Evolutionary conservation across 495 filamentous ascomycete species (phyloP), one percentile per base, ranked within the genome.

Genomic region (Echria macrotheca): DNA sequence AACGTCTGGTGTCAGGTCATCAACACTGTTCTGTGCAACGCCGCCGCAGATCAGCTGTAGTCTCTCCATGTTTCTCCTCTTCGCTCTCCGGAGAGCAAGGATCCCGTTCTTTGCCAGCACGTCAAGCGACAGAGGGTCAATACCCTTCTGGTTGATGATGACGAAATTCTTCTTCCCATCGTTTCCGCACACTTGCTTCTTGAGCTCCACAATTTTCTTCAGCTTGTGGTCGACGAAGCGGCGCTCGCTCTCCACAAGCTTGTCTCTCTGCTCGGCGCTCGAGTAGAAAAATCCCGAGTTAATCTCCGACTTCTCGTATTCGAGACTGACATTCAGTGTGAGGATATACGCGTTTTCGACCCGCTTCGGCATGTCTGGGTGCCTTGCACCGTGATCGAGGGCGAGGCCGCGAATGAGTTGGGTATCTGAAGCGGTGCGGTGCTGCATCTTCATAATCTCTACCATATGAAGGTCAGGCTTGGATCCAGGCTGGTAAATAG

Each of bases 371-470:
- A 99, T 99, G 61, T 99, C 93, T 3, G 93, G 93, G 65, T 99
- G 93, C 61, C 93, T 80, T 4, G 93, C 93, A 56, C 93, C 93
- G 67, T 99, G 93, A 53, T 99, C 93, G 49, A 99, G 72, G 5
- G 88, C 93, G 25, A 99, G 77, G 45, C 93, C 93, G 52, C 84
- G 81, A 61, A 99, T 95, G 33, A 99, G 81, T 60, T 95, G 89
- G 21, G 93, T 99, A 66, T 99, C 93, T 9, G 93, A 86, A 38
- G 93, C 91, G 29, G 86, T 87, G 48, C 91, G 88, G 72, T 99
- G 93, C 67, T 97, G 93, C 93, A 99, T 99, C 64, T 94, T 96
- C 94, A 97, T 97, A 56, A 99, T 96, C 69, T 99, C 93, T 54
- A 99, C 77, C 93, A 99, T 99, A 70, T 97, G 91, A 53, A 99